Conservation (phyloP, 257 asterid species). For the Solanum lycopersicoides region DNA sequence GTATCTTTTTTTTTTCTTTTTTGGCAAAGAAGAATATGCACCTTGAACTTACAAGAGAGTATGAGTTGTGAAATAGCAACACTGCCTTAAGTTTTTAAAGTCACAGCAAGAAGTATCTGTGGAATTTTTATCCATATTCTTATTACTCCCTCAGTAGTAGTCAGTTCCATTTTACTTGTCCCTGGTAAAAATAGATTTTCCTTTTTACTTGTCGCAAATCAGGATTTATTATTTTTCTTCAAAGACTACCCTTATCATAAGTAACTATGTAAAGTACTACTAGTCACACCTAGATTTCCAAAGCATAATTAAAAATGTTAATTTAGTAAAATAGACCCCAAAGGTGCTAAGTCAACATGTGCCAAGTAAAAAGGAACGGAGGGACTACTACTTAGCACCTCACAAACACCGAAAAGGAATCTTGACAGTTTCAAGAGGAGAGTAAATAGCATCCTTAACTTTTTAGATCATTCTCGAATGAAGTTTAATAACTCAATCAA, state of each 20-base stretch:
- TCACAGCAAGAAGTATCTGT: neutral
- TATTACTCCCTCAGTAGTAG: neutral
- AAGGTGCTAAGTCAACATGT: neutral
- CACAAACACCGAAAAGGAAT: neutral
- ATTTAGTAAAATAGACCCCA: neutral
- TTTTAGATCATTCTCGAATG: neutral
- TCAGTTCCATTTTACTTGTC: neutral
- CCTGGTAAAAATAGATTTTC: neutral
- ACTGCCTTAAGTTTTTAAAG: neutral
- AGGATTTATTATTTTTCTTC: neutral
- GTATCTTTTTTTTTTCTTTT: neutral
- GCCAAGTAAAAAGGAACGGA: neutral
- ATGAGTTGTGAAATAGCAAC: neutral
- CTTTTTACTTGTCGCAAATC: neutral
- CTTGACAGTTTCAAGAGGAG: neutral
- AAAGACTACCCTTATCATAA: no score
- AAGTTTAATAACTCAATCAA: neutral
- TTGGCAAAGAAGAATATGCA: neutral
- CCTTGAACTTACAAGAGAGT: neutral
- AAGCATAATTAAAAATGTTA: neutral
- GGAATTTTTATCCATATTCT: neutral
- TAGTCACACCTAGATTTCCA: neutral
- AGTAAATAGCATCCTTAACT: neutral
- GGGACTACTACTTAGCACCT: neutral
- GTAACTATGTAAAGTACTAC: neutral